These are phyloP conservation scores for Tetrahymena borealis DNA, from an alignment of 73 alveolate species.

Conservation along the genomic window DNA sequence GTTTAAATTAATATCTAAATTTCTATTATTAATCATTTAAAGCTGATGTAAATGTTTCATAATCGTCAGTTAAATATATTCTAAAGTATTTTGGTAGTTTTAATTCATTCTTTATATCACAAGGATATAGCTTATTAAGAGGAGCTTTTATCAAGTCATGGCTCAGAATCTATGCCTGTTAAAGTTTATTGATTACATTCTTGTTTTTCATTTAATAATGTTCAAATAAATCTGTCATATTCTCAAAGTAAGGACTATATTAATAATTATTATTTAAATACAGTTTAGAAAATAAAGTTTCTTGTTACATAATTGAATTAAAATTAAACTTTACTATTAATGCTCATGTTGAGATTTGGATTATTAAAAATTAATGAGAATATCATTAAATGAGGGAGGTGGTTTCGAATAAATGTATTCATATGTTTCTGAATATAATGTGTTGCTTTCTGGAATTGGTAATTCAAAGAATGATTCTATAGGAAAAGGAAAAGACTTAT, in stretches of 20 bases:
- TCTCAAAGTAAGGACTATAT: background rate
- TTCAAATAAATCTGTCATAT: conserved; percentile 2
- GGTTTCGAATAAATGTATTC: background rate
- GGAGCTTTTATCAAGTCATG: conserved; percentile 13
- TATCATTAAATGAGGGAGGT: conserved; percentile 15
- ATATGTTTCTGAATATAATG: background rate
- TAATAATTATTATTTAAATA: background rate
- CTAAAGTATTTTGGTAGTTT: conserved; percentile 1
- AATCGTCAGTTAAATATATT: background rate
- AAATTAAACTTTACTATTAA: conserved; percentile 7
- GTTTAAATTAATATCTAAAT: background rate
- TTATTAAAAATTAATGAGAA: background rate
- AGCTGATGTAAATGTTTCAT: background rate
- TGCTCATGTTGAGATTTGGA: background rate
- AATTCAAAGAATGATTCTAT: background rate
- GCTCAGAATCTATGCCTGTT: background rate
- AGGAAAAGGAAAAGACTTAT: background rate
- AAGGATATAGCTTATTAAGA: conserved; percentile 8
- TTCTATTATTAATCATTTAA: background rate
- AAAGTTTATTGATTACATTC: background rate
- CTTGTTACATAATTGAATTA: no score
- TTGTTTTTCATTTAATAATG: conserved; percentile 20
- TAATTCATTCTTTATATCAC: background rate
- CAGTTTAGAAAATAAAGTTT: background rate
- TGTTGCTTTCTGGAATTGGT: background rate